A percentile compares a stretch with the other conserved stretches of the same genome.
Conservation (phyloP, 345 rosid species). For the Eutrema heterophyllum region DNA sequence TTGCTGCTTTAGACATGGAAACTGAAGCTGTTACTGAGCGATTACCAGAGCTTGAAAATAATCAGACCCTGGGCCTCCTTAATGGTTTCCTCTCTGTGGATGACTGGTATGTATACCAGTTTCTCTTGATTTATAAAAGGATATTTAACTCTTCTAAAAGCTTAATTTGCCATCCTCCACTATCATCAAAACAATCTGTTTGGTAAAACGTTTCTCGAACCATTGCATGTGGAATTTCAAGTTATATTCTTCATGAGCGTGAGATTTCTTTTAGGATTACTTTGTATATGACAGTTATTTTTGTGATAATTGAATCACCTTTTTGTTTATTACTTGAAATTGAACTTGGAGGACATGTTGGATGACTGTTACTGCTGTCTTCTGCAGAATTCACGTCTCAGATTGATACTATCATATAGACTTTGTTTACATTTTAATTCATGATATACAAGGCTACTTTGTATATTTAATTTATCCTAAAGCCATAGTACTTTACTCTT, state of each 20-base stretch:
- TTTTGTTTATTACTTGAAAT: constrained; percentile 6
- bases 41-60: constrained; percentile 70
- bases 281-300: neutral
- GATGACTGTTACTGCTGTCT: constrained; percentile 13
- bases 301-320: neutral
- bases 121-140: neutral
- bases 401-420: neutral
- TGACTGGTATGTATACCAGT: constrained; percentile 62
- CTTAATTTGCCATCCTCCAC: constrained; percentile 5
- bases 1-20: constrained; percentile 90
- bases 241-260: constrained; percentile 4
- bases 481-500: neutral
- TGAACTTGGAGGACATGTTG: neutral
- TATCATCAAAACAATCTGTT: constrained; percentile 10
- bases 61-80: constrained; percentile 91
- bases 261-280: neutral
- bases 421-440: neutral
- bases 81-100: constrained; percentile 91
- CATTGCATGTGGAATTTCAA: constrained; percentile 10
- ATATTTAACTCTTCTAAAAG: neutral
- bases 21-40: constrained; percentile 80
- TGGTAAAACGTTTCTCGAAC: neutral
- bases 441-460: neutral
- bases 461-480: neutral
- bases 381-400: neutral